Evolutionary conservation across 129 eudicot species (phyloP).

Genomic region (Centaurea solstitialis): DNA sequence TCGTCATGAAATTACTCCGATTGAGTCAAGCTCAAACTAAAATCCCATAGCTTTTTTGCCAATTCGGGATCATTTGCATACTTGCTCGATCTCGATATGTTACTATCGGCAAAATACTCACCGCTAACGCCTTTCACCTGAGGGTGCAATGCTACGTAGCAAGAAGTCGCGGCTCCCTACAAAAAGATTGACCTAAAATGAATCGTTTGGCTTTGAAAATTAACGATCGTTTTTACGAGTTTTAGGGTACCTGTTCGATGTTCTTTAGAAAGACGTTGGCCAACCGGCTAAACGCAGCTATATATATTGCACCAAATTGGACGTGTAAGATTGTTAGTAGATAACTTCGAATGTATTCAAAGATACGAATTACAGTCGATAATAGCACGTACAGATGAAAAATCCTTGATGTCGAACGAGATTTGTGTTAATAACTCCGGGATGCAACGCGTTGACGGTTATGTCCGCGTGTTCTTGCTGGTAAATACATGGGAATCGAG

Average conservation of each 20-base stretch:
- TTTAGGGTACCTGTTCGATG: conserved; percentile 51
- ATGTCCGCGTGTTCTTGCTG: conserved; percentile 39
- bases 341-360: no score
- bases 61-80: conserved; percentile 52
- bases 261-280: conserved; percentile 52
- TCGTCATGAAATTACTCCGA: conserved; percentile 16
- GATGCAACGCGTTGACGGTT: conserved; percentile 68
- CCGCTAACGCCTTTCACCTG: conserved; percentile 70
- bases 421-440: conserved; percentile 65
- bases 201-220: no score
- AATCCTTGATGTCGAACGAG: conserved; percentile 43
- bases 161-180: conserved; percentile 85
- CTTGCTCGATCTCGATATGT: conserved; percentile 41
- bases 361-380: no score
- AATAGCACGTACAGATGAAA: neutral
- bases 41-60: conserved; percentile 82
- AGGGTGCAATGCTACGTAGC: conserved; percentile 81
- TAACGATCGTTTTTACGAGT: no score
- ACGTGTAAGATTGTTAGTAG: no score
- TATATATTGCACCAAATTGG: neutral
- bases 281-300: conserved; percentile 13
- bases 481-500: neutral
- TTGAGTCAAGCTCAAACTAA: conserved; percentile 54
- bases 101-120: conserved; percentile 70
- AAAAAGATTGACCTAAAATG: neutral